Percentiles rank a stretch among this genome's conserved stretches.
These are phyloP conservation scores for Penicillium longicatenatum DNA, from an alignment of 495 filamentous ascomycete species.

Conservation along the genomic window DNA sequence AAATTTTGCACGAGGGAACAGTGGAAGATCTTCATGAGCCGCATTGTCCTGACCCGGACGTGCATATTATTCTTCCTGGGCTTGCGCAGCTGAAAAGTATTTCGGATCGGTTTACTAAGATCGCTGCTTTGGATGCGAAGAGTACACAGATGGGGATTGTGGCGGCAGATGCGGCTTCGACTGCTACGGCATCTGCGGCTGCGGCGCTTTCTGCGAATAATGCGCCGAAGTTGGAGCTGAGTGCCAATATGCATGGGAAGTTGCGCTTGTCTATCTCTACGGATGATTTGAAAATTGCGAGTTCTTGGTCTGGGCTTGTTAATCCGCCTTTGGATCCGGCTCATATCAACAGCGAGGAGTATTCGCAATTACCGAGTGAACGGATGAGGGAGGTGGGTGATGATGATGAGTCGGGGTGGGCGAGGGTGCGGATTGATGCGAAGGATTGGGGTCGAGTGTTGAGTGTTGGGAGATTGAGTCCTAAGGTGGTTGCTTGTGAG, in stretches of 20 bases:
- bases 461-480: conserved; percentile 84
- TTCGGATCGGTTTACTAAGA: conserved; percentile 89
- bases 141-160: conserved; percentile 15
- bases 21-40: conserved; percentile 91
- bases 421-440: conserved; percentile 84
- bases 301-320: conserved; percentile 75
- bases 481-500: conserved; percentile 85
- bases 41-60: conserved; percentile 85
- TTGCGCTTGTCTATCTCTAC: conserved; percentile 74
- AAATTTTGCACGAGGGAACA: conserved; percentile 75
- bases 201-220: conserved; percentile 27
- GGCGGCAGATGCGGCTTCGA: conserved; percentile 17
- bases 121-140: conserved; percentile 50
- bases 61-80: conserved; percentile 86
- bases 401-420: conserved; percentile 71
- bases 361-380: conserved; percentile 73
- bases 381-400: conserved; percentile 56
- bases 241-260: conserved; percentile 89
- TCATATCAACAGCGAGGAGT: conserved; percentile 63
- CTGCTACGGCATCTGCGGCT: conserved; percentile 7
- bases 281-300: conserved; percentile 78
- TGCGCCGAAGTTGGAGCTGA: conserved; percentile 71
- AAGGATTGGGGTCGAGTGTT: conserved; percentile 88
- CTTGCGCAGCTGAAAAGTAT: conserved; percentile 85
- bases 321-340: conserved; percentile 82